Base-by-base conservation (phyloP, 2,329 filamentous ascomycete species). In the Thermothelomyces thermophilus region DNA sequence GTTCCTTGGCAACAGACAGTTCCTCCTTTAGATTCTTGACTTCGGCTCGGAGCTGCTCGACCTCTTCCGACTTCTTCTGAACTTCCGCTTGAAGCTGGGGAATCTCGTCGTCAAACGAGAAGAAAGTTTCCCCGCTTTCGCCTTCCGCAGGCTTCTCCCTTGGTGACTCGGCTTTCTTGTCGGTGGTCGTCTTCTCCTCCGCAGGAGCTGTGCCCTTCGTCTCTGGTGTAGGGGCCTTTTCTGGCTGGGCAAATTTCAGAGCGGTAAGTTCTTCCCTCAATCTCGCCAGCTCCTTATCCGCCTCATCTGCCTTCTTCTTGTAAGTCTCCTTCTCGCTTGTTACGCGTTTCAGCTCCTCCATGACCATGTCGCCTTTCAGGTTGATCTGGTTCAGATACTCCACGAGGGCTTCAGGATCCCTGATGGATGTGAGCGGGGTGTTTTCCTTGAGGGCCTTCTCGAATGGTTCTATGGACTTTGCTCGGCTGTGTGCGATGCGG, bases 331-430 rank as follows among this genome's bases (percentile, higher is more conserved):
- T 84, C 63, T 97, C 90, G 3, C 79, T 77, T 0, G 89, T 86
- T 0, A 97, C 82, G 11, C 89, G 78, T 70, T 94, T 96, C 50
- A 96, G 74, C 68, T 98, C 93, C 40, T 95, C 86, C 79, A 94
- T 84, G 3, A 95, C 83, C 87, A 98, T 94, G 61, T 95, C 88
- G 36, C 84, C 84, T 63, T 94, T 91, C 46, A 90, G 68, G 54
- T 84, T 91, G 35, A 95, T 70, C 66, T 96, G 89, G 59, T 85
- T 89, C 24, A 98, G 75, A 62, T 96, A 98, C 67, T 97, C 91
- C 6, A 90, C 79, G 30, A 98, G 74, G 2, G 90, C 85, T 46
- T 82, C 80, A 0, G 91, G 88, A 52, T 98, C 93, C 58, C 75
- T 77, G 60, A 98, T 95, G 14, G 89, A 91, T 4, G 87, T 87